Conservation (phyloP, 495 filamentous ascomycete species). For the Astrothelium macrocarpum region DNA sequence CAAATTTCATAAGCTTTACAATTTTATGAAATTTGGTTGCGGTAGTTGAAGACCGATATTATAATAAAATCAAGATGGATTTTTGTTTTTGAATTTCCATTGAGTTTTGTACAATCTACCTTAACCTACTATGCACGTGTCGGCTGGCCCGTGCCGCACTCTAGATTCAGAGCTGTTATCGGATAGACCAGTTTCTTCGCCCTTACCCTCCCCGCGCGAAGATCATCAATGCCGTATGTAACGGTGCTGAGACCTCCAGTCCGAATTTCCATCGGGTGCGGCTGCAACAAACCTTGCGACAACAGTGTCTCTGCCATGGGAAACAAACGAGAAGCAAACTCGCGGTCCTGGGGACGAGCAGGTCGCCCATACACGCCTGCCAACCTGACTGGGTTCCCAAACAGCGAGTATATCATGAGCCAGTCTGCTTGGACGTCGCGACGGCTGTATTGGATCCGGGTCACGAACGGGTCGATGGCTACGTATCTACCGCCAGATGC, state of each 20-base stretch:
- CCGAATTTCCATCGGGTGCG: not conserved
- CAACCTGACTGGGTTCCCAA: not conserved
- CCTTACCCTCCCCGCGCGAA: not conserved
- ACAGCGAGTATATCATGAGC: not conserved
- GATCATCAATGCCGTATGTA: not conserved
- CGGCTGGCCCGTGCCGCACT: not conserved
- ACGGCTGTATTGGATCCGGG: slow-evolving; percentile 5
- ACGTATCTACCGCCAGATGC: slow-evolving; percentile 8
- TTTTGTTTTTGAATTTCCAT: too few relatives aligned
- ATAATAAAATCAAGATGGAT: too few relatives aligned
- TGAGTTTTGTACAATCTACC: too few relatives aligned
- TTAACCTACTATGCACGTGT: not conserved
- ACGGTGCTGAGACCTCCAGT: not conserved
- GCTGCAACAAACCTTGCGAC: not conserved
- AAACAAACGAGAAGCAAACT: not conserved
- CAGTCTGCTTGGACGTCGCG: not conserved
- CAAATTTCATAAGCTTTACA: too few relatives aligned
- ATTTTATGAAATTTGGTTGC: too few relatives aligned
- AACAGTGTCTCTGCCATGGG: not conserved
- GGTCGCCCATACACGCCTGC: not conserved
- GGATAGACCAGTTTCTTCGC: not conserved
- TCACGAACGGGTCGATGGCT: slow-evolving; percentile 4
- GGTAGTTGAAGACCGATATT: too few relatives aligned
- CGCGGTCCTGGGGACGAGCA: not conserved
- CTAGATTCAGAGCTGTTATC: not conserved